phyloP scores from a whole-genome alignment of 2,329 filamentous ascomycete genomes.

The Aspergillus ustus region DNA sequence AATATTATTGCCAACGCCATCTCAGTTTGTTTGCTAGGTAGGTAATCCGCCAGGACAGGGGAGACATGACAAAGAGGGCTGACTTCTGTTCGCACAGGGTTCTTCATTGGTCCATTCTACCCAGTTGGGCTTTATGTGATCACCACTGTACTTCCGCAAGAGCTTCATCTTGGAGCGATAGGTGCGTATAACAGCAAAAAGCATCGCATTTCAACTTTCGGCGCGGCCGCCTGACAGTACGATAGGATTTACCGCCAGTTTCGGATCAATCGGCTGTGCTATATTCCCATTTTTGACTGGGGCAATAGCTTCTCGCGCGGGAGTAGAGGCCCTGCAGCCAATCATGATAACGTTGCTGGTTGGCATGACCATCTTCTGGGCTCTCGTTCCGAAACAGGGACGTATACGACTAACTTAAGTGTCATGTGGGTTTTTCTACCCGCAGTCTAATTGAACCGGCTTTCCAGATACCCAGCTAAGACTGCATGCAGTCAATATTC shows the following conservation, averaged over 20 bases:
- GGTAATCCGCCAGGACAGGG: not conserved
- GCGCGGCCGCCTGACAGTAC: not conserved
- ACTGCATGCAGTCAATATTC: not conserved
- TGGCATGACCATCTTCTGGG: slow-evolving; percentile 29
- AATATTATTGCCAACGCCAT: slow-evolving; percentile 29
- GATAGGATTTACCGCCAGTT: slow-evolving; percentile 29
- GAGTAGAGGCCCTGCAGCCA: slow-evolving; percentile 30
- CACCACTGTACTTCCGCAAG: slow-evolving; percentile 27
- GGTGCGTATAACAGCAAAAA: slow-evolving; percentile 20
- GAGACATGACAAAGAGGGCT: not conserved
- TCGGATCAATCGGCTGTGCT: slow-evolving; percentile 29
- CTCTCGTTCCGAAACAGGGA: slow-evolving; percentile 23
- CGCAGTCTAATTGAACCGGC: not conserved
- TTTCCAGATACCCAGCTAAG: not conserved
- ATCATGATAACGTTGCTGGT: slow-evolving; percentile 30
- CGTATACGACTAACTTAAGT: slow-evolving; percentile 14
- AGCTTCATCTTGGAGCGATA: slow-evolving; percentile 30
- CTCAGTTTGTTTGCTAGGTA: slow-evolving; percentile 30
- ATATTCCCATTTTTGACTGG: slow-evolving; percentile 32
- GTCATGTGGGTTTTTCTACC: not conserved
- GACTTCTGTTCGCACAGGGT: slow-evolving; percentile 22
- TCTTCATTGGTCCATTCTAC: slow-evolving; percentile 33
- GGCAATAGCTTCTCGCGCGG: slow-evolving; percentile 28
- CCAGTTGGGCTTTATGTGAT: slow-evolving; percentile 31
- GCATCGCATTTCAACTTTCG: not conserved